Base-by-base conservation (phyloP, 352 stramenopile genomes). In the Phytophthora pisi region DNA sequence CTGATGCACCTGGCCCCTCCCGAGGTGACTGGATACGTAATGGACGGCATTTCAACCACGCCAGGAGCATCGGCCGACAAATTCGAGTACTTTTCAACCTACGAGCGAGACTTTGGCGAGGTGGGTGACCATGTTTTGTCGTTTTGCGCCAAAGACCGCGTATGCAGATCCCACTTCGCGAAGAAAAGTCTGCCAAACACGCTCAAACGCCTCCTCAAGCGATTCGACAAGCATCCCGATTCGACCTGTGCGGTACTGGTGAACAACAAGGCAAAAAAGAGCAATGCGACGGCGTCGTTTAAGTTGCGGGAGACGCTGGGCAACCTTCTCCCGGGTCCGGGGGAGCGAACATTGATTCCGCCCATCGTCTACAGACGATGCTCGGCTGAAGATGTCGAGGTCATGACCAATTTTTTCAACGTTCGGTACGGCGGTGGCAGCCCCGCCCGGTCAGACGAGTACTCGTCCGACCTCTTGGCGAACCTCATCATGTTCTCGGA, bases 401-500 rank as follows among this genome's bases (percentile, higher is more conserved):
- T 46, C 38, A 20, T 46, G 38, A 46, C 1, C 38, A 46, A 13
- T 13, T 46, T 46, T 18, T 18, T 46, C n/a, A 13, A 46, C 38
- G 38, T 46, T 46, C 8, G 16, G 13, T 18, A 46, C 10, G 30
- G 30, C 3, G 30, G 5, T 11, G 11, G 30, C 30, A 36, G 5
- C 30, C 7, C 30, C 30, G 30, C 30, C 30, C 9, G 6, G 11
- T 11, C 30, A 36, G 5, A 6, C 30, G 7, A 36, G 20, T 67
- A 72, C 49, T 23, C 61, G 16, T 84, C 75, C 0, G 74, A 53
- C 11, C 50, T 20, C 20, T 20, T 20, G 20, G 20, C 20, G 20
- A 20, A 20, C 52, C 60, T 81, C 7, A 75, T 86, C 38, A 65
- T 76, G 5, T 78, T 69, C 46, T 84, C 75, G 0, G 78, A 86